Evolutionary conservation across 2,329 filamentous ascomycete species (phyloP), one percentile per base, ranked within the genome.

Genomic region (Trichoderma harzianum): DNA sequence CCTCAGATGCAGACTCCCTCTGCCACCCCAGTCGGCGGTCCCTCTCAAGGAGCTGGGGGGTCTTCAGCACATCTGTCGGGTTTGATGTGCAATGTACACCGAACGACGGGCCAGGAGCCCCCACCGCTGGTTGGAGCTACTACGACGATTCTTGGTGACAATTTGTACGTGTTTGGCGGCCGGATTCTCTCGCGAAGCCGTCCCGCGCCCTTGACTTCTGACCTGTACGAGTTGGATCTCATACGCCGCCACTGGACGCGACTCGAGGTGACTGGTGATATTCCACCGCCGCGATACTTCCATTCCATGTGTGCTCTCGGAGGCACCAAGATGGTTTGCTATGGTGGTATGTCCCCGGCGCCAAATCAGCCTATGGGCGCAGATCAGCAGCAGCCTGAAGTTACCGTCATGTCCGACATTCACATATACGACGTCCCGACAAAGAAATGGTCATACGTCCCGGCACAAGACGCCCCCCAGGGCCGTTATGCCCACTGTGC

Each of bases 401-500:
- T 98, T 5, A 92, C 94, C 2, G 96, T 98, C 71, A 98, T 99
- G 95, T 98, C 95, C 7, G 96, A 99, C 82, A 94, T 98, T 70
- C 93, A 98, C 81, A 93, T 99, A 36, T 98, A 94, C 81, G 95
- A 99, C 80, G 93, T 96, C 2, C 87, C 89, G 1, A 92, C 92
- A 0, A 91, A 88, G 77, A 92, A 87, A 62, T 99, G 96, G 96
- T 95, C 93, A 24, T 93, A 91, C 73, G 90, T 99, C 57, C 88
- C 91, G 1, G 91, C 94, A 0, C 88, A 90, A 61, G 94, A 98
- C 70, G 87, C 93, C 0, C 96, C 96, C 0, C 94, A 98, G 81
- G 96, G 96, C 51, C 90, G 96, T 72, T 99, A 99, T 82, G 96
- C 96, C 2, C 96, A 99, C 79, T 99, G 96, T 81, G 96, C 96